Evolutionary conservation across 78 protist genomes (phyloP).

Genomic region (Andalucia godoyi): DNA sequence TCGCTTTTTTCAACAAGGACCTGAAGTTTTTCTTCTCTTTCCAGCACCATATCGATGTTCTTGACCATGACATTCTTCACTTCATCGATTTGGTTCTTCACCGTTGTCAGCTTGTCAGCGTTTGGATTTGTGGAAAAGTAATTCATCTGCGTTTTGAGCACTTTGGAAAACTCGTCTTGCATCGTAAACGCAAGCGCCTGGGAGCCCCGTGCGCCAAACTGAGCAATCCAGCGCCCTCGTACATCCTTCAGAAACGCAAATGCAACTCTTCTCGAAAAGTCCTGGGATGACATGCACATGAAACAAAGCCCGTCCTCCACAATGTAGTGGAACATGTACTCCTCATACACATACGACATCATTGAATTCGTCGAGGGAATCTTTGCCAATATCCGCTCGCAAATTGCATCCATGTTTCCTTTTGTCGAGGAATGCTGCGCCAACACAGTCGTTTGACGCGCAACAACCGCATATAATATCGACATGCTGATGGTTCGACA

Average conservation of each 20-base stretch:
- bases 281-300: constrained; percentile 81
- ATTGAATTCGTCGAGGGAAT: constrained; percentile 47
- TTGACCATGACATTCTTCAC: constrained; percentile 62
- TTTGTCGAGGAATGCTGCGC: constrained; percentile 27
- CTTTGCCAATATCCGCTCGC: constrained; percentile 54
- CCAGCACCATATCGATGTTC: constrained; percentile 63
- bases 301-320: constrained; percentile 46
- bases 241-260: constrained; percentile 24
- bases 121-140: constrained; percentile 44
- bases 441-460: constrained; percentile 65
- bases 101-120: constrained; percentile 28
- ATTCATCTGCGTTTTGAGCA: constrained; percentile 14
- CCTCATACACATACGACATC: constrained; percentile 75
- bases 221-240: background rate
- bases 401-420: constrained; percentile 35
- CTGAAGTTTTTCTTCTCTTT: constrained; percentile 23
- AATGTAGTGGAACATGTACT: constrained; percentile 69
- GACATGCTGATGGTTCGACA: background rate
- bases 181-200: constrained; percentile 13
- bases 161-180: constrained; percentile 13
- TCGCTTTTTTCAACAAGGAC: constrained; percentile 19
- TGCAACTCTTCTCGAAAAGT: constrained; percentile 30
- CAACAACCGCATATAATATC: constrained; percentile 14
- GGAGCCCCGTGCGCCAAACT: background rate
- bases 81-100: constrained; percentile 53